A percentile compares a stretch with the other conserved stretches of the same genome.
phyloP scores from a whole-genome alignment of 768 basidiomycete species.

The Rhodosporidiobolus odoratus region DNA sequence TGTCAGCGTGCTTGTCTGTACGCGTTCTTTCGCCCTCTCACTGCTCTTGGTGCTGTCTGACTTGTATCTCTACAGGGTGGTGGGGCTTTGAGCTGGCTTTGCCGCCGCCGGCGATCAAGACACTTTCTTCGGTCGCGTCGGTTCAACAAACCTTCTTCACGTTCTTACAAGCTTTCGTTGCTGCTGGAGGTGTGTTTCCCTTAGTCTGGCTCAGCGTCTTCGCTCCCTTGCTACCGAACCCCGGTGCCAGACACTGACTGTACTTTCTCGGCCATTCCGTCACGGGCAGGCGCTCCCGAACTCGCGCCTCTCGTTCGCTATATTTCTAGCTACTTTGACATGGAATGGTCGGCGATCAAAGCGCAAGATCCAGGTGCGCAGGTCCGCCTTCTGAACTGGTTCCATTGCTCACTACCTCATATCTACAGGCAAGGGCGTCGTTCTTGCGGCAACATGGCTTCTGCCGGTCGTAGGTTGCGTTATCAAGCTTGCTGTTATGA shows the following conservation, averaged over 20 bases:
- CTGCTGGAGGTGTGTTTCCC: conserved; percentile 56
- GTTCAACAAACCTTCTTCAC: conserved; percentile 63
- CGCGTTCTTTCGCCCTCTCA: too few relatives aligned
- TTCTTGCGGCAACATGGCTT: conserved; percentile 81
- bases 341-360: conserved; percentile 64
- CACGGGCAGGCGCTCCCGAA: conserved; percentile 60
- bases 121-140: conserved; percentile 60
- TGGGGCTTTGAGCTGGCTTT: conserved; percentile 79
- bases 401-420: too few relatives aligned
- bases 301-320: conserved; percentile 66
- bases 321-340: conserved; percentile 70
- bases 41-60: not conserved
- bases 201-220: not conserved
- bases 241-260: not conserved
- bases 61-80: conserved; percentile 51
- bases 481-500: too few relatives aligned
- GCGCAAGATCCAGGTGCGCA: conserved; percentile 49
- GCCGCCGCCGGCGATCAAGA: conserved; percentile 62
- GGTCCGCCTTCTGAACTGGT: too few relatives aligned
- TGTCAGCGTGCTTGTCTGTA: conserved; percentile 36
- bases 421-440: conserved; percentile 74
- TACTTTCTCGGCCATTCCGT: too few relatives aligned
- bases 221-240: too few relatives aligned
- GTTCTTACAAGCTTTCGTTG: conserved; percentile 66
- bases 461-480: conserved; percentile 8